Conservation (phyloP, 1,139 yeast genomes). For the Hemisphaericaspora xylanilytica region DNA sequence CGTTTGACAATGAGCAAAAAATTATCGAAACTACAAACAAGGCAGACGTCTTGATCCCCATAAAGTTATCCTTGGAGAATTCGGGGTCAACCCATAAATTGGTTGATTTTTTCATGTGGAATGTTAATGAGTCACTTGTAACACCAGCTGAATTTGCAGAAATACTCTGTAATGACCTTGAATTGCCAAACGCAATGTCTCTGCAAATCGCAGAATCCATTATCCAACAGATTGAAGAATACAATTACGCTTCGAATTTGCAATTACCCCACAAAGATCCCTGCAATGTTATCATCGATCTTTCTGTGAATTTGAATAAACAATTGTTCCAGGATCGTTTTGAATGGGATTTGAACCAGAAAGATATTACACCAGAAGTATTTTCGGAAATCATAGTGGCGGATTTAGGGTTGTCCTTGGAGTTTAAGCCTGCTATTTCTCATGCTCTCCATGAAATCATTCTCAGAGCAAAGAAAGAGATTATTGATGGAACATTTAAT, state of each 20-base stretch:
- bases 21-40: conserved; percentile 28
- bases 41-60: conserved; percentile 64
- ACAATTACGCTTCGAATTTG: conserved; percentile 52
- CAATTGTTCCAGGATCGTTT: conserved; percentile 87
- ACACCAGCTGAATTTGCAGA: conserved; percentile 85
- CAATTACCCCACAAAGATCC: conserved; percentile 63
- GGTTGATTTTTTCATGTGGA: conserved; percentile 89
- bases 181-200: conserved; percentile 64
- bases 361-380: conserved; percentile 71
- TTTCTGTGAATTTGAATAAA: conserved; percentile 81
- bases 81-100: conserved; percentile 58
- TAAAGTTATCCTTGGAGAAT: conserved; percentile 71
- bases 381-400: conserved; percentile 81
- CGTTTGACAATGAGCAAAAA: conserved; percentile 24
- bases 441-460: conserved; percentile 83
- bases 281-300: conserved; percentile 73
- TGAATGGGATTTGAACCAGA: conserved; percentile 84
- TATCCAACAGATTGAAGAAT: conserved; percentile 77
- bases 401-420: conserved; percentile 81
- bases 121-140: conserved; percentile 69
- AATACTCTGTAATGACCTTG: conserved; percentile 78
- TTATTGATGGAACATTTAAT: conserved; percentile 71
- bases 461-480: conserved; percentile 74
- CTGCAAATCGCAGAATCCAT: conserved; percentile 69
- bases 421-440: conserved; percentile 87